These are phyloP conservation scores for Phytopythium ostracodes DNA, from an alignment of 352 stramenopile genomes.

Conservation along the genomic window DNA sequence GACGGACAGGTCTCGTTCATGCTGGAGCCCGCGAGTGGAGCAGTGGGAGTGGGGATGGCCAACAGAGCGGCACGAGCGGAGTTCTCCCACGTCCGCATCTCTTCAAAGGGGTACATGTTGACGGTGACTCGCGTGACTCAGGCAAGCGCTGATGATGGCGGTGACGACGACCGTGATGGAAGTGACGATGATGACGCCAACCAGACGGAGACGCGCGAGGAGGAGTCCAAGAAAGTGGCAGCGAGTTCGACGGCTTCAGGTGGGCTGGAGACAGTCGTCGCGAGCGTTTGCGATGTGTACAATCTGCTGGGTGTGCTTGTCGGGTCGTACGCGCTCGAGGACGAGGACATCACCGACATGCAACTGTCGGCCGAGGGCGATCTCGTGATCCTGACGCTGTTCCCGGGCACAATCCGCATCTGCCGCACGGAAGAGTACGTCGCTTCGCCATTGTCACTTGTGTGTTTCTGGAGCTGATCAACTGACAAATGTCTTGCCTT, in stretches of 20 bases:
- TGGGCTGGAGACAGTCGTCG: conserved; percentile 7
- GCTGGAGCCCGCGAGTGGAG: conserved; percentile 31
- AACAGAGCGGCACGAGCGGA: conserved; percentile 5
- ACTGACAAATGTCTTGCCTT: conserved; percentile 1
- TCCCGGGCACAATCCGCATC: conserved; percentile 41
- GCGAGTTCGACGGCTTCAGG: background rate
- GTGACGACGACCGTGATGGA: background rate
- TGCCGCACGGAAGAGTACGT: conserved; percentile 83
- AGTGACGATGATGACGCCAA: background rate
- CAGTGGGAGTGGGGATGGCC: background rate
- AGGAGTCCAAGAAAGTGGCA: background rate
- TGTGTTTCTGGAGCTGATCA: background rate
- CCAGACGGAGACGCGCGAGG: background rate
- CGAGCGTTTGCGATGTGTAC: conserved; percentile 52
- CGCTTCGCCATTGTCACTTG: conserved; percentile 1
- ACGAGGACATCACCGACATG: conserved; percentile 43
- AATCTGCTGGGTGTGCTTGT: conserved; percentile 65
- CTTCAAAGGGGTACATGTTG: conserved; percentile 61
- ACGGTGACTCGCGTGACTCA: conserved; percentile 25
- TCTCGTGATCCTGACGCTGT: conserved; percentile 63
- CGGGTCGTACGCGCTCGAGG: conserved; percentile 35
- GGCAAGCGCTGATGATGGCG: background rate
- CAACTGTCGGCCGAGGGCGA: conserved; percentile 67
- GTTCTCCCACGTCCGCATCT: conserved; percentile 46
- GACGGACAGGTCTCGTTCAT: conserved; percentile 67